Conservation (phyloP, 768 basidiomycete genomes). For the Arthromyces matolae region DNA sequence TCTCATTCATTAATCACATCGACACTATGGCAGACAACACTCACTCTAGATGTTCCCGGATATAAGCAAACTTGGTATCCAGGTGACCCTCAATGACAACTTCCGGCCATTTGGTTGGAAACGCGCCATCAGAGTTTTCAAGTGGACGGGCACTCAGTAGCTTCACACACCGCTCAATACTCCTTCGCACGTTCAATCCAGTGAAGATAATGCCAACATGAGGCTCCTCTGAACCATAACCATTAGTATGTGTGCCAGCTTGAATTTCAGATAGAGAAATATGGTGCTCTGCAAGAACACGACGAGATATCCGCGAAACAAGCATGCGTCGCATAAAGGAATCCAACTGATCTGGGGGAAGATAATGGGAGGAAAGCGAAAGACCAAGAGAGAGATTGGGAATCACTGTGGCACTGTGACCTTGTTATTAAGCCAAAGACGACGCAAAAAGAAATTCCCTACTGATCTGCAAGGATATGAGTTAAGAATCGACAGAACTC, state of each 20-base stretch:
- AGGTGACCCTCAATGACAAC: slow-evolving; percentile 72
- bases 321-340: slow-evolving; percentile 91
- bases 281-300: slow-evolving; percentile 88
- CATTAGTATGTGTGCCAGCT: slow-evolving; percentile 32
- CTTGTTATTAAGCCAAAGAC: slow-evolving; percentile 6
- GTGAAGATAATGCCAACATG: slow-evolving; percentile 88
- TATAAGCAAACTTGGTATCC: slow-evolving; percentile 73
- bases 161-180: slow-evolving; percentile 64
- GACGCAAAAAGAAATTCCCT: slow-evolving; percentile 22
- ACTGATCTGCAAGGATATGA: slow-evolving; percentile 74
- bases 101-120: slow-evolving; percentile 48
- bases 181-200: slow-evolving; percentile 61
- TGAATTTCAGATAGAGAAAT: slow-evolving; percentile 70
- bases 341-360: slow-evolving; percentile 76
- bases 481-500: slow-evolving; percentile 72
- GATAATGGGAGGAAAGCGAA: slow-evolving; percentile 77
- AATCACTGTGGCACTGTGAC: slow-evolving; percentile 64
- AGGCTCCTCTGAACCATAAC: slow-evolving; percentile 40
- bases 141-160: slow-evolving; percentile 50
- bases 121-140: slow-evolving; percentile 32
- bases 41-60: slow-evolving; percentile 83
- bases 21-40: slow-evolving; percentile 16
- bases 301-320: slow-evolving; percentile 82
- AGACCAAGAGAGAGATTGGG: slow-evolving; percentile 80
- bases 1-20: not conserved